phyloP scores from a whole-genome alignment of 1,139 yeast species.

The Suhomyces choctaworum region DNA sequence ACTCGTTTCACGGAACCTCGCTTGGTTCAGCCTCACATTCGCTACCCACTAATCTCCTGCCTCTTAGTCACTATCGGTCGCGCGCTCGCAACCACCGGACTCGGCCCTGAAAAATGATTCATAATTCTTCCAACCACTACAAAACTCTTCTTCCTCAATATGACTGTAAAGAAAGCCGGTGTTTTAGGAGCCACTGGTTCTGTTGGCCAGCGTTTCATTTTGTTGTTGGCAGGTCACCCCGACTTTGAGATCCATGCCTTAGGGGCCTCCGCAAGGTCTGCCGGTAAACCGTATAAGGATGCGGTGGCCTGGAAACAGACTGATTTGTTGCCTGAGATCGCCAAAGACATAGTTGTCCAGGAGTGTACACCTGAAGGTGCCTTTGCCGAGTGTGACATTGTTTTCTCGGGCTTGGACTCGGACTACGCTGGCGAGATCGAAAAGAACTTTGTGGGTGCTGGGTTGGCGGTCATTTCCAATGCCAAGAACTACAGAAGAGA shows the following conservation, averaged over 20 bases:
- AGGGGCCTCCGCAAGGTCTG: slow-evolving; percentile 94
- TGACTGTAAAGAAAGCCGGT: slow-evolving; percentile 59
- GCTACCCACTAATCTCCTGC: neutral
- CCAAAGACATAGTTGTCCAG: slow-evolving; percentile 61
- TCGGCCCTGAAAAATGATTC: slow-evolving; percentile 13
- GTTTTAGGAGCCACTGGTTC: slow-evolving; percentile 98
- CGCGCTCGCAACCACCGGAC: slow-evolving; percentile 11
- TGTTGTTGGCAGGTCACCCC: slow-evolving; percentile 83
- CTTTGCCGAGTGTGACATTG: slow-evolving; percentile 88
- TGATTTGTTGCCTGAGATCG: slow-evolving; percentile 68
- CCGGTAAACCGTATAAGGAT: slow-evolving; percentile 81
- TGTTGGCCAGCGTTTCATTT: slow-evolving; percentile 94
- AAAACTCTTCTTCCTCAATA: slow-evolving; percentile 4
- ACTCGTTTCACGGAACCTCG: too few species aligned
- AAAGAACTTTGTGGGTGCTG: slow-evolving; percentile 76
- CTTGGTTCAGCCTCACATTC: neutral
- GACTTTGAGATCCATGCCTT: slow-evolving; percentile 80
- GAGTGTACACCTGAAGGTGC: slow-evolving; percentile 73
- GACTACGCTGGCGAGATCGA: slow-evolving; percentile 94
- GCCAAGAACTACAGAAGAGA: slow-evolving; percentile 95
- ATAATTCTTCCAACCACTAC: neutral
- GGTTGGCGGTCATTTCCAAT: slow-evolving; percentile 83
- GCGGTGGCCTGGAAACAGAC: slow-evolving; percentile 98
- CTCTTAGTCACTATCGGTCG: slow-evolving; percentile 1
- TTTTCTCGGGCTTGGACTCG: slow-evolving; percentile 92